Evolutionary conservation across 2,329 filamentous ascomycete species (phyloP), one percentile per base, ranked within the genome.

Genomic region (Pestalotiopsis sp.): DNA sequence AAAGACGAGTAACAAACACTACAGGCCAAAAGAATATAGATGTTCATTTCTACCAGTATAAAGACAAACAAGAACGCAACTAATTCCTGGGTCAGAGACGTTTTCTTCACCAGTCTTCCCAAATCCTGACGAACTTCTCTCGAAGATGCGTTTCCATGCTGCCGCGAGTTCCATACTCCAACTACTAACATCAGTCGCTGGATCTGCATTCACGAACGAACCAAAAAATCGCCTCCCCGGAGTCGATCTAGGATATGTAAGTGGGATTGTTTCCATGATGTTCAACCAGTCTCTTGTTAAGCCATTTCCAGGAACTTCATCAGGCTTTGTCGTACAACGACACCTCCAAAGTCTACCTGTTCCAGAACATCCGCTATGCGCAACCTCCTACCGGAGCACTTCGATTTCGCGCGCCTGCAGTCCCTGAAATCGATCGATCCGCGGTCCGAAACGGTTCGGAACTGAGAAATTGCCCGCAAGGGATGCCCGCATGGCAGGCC

Each of bases 341-440:
- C 4, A 63, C 2, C 14, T 27, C 61, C 0, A 27, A 63, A 1
- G 36, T 41, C 36, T 63, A 63, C 36, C 1, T 36, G 12, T 84
- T 84, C 73, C 79, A 78, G 67, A 84, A 84, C 67, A 81, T 84
- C 63, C 80, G 81, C 1, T 84, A 81, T 71, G 83, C 81, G 2
- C 81, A 81, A 7, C 80, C 82, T 11, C 82, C 83, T 0, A 73
- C 78, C 4, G 82, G 81, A 17, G 72, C 78, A 14, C 74, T 82
- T 11, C 77, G 83, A 41, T 84, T 63, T 41, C 61, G 61, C 20
- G 61, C 61, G 1, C 61, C 61, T 9, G 4, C n/a, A 23, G 4
- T 27, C 1, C 61, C 61, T 4, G 4, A 27, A 41, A 6, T 14
- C 20, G 31, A 41, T 39, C 61, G 61, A n/a, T 11, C 31, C n/a